Evolutionary conservation across 2,329 filamentous ascomycete genomes (phyloP), one percentile per base, ranked within the genome.

Genomic region (Ceratocystis diversiconidia): DNA sequence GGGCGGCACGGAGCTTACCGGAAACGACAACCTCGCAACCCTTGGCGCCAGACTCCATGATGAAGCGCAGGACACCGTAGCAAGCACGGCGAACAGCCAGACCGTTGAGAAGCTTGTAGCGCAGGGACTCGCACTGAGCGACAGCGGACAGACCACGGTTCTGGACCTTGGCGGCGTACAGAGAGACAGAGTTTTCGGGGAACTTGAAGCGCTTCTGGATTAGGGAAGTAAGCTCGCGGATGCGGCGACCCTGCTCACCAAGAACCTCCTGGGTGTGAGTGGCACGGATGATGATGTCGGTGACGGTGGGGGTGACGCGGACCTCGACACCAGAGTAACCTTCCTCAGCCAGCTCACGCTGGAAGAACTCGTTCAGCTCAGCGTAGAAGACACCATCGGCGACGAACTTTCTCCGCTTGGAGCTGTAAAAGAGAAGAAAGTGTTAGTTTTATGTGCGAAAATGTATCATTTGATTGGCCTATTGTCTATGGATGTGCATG

Each of bases 201-300:
- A 99, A 99, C 86, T 96, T 96, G 90, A 99, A 99, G 78, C 94
- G 92, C 89, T 99, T 97, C 85, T 99, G 95, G 85, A 99, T 99
- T 78, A 99, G 88, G 76, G 91, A 96, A 78, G 94, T 99, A 81
- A 99, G 91, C 86, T 99, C 94, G 80, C 94, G 92, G 81, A 99
- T 99, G 83, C 94, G 90, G 83, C 94, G 92, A 76, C 94, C 94
- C 86, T 99, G 94, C 88, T 99, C 94, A 77, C 94, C 94, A 76
- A 99, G 90, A 74, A 99, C 95, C 85, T 99, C 95, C 84, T 99
- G 94, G 77, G 94, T 99, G 88, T 99, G 94, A 77, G 94, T 99
- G 78, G 94, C 94, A 80, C 94, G 94, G 85, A 99, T 95, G 86
- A 99, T 97, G 86, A 97, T 97, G 82, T 97, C 94, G 84, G 94